Evolutionary conservation across 371 early-diverging fungal species (phyloP).

Genomic region (Nematocida sp.): DNA sequence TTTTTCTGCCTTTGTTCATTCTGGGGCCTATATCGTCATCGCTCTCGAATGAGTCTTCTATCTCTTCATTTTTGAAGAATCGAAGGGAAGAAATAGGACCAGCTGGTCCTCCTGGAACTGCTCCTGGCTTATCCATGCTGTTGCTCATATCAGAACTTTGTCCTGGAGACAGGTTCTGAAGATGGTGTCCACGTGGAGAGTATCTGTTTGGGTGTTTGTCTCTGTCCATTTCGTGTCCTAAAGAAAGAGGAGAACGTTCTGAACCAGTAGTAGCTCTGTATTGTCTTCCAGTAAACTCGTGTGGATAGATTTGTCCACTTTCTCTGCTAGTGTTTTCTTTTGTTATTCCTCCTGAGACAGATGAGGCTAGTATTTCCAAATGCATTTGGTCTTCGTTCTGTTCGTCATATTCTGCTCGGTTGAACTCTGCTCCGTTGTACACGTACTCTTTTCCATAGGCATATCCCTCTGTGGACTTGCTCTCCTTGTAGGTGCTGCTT

Average conservation of each 20-base stretch:
- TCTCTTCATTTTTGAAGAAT: conserved; percentile 37
- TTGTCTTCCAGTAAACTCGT: conserved; percentile 26
- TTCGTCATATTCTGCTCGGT: not conserved
- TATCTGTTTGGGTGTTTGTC: conserved; percentile 8
- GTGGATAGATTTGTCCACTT: conserved; percentile 2
- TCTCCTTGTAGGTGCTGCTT: conserved; percentile 16
- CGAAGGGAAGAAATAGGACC: conserved; percentile 20
- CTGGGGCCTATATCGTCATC: not conserved
- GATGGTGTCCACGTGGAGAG: not conserved
- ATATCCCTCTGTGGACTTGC: not conserved
- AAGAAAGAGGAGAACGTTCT: conserved; percentile 15
- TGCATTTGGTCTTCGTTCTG: conserved; percentile 8
- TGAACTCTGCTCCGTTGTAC: conserved; percentile 4
- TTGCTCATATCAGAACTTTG: not conserved
- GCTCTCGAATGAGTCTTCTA: conserved; percentile 41
- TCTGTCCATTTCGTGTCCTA: conserved; percentile 31
- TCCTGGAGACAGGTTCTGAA: not conserved
- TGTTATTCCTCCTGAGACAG: not conserved
- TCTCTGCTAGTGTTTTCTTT: not conserved
- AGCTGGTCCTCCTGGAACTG: not conserved
- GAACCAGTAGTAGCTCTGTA: conserved; percentile 39
- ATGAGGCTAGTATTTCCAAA: not conserved
- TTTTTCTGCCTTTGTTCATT: conserved; percentile 70
- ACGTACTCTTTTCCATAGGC: conserved; percentile 16
- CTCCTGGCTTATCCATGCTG: not conserved